Base-by-base conservation (phyloP, 2,329 filamentous ascomycete species). In the Venturia pyrina region DNA sequence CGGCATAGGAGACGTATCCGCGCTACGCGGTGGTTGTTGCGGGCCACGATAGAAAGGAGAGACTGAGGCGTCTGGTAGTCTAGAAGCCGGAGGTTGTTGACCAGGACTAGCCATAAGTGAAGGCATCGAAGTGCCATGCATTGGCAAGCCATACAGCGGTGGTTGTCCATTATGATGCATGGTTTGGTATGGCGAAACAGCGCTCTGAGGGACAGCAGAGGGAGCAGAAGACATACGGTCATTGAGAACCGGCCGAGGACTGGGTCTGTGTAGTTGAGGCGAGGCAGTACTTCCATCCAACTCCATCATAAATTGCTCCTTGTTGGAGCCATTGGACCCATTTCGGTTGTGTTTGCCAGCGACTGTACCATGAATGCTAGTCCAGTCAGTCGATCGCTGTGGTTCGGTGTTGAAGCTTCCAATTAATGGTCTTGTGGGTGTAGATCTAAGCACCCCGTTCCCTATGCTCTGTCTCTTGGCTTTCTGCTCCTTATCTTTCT, bases 401-500 rank as follows among this genome's bases (percentile, higher is more conserved):
- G 68, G 46, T 37, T 71, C 66, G 70, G 70, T 62, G 68, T 74
- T 63, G 67, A 82, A 80, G 5, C 82, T 79, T 11, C 77, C 75
- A 50, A 50, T 8, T 76, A 71, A 41, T 75, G 61, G 62, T 57
- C 40, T 67, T 11, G 66, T 37, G 13, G 62, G 64, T 15, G 64
- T 66, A 3, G 34, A 37, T 17, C 8, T 21, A 48, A 41, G 56
- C 28, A 5, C 15, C 15, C 53, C 53, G 37, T 19, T 34, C n/a
- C 72, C 24, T 69, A 70, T 69, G 70, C 78, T 66, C 34, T 81
- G 80, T 59, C 82, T 83, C 67, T 83, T 81, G 64, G 87, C 87
- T 73, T 87, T 89, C 75, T 95, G 90, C 68, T 90, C 88, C 62
- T 89, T 85, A 70, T 96, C 90, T 43, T 91, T 92, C 68, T 89